Base-by-base conservation (phyloP, 108 stramenopile species). In the Aurantiochytrium sp. region DNA sequence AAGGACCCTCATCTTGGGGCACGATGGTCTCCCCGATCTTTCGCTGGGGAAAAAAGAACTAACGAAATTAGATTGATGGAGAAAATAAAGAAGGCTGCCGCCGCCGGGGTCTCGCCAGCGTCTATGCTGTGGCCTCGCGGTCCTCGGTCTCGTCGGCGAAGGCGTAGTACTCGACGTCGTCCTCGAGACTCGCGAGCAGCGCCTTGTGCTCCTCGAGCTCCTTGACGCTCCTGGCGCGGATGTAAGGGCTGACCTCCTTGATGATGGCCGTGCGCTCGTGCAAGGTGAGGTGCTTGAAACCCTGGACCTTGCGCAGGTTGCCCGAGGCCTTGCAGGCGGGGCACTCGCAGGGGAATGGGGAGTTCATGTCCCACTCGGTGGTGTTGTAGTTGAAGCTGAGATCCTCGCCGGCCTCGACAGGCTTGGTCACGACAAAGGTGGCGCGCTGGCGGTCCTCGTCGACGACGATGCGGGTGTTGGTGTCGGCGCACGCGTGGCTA, bases 331-430 rank as follows among this genome's bases (percentile, higher is more conserved):
- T 15, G 45, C 73, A 81, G 36, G n/a, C 45, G 15, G 73, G 42
- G 4, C 85, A 85, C 45, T 50, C 31, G 85, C 85, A 85, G 31
- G 52, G 4, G 30, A 85, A 85, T 8, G 85, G 85, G 27, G 52
- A 17, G 85, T 50, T 34, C 85, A 85, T 85, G 85, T 85, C 85
- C 85, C 85, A 85, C 85, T 85, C 85, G 85, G 42, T 85, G 48
- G 48, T 50, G 48, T 85, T 52, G 85, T 85, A 85, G 52, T 85
- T 52, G 85, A 85, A 85, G 8, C 8, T 22, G 85, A 85, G 42
- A 24, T 85, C 85, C 85, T 85, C 85, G 52, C 85, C 85, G 12
- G 48, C 85, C 10, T 50, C 85, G 4, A 52, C 32, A 2, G 10
- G 34, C 48, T 50, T 52, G 85, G 52, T 53, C n/a, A 27, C 85